Conservation (phyloP, 208 protist species). For the Leishmania lainsoni region DNA sequence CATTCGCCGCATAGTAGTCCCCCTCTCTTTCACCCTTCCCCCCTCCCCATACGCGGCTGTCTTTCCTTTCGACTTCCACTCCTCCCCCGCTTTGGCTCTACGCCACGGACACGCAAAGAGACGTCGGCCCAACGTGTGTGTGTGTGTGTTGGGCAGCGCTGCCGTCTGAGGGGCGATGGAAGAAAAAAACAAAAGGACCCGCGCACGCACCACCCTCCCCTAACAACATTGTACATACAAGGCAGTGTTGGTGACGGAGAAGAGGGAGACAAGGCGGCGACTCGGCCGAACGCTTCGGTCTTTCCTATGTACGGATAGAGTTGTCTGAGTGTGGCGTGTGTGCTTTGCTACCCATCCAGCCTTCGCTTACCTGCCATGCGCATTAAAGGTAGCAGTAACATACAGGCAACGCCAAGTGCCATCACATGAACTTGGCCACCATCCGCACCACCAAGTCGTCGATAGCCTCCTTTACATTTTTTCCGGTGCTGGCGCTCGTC, state of each 20-base stretch:
- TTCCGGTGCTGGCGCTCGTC: constrained; percentile 63
- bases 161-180: constrained; percentile 1
- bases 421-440: constrained; percentile 63
- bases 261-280: background rate
- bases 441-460: constrained; percentile 68
- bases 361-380: background rate
- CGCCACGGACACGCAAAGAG: background rate
- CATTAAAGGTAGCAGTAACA: background rate
- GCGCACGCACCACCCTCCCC: background rate
- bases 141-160: too few species aligned
- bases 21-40: background rate
- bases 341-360: background rate
- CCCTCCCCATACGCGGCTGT: background rate
- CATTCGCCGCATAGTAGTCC: background rate
- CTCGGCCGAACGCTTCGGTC: background rate
- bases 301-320: background rate
- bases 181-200: background rate
- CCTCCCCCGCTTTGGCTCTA: background rate
- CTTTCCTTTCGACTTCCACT: constrained; percentile 16
- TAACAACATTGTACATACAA: background rate
- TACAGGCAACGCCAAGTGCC: background rate
- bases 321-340: background rate
- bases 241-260: background rate
- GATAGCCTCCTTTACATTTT: constrained; percentile 55
- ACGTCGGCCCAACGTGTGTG: too few species aligned